These are phyloP conservation scores for Cadophora malorum DNA, from an alignment of 2,329 filamentous ascomycete genomes.

Conservation along the genomic window DNA sequence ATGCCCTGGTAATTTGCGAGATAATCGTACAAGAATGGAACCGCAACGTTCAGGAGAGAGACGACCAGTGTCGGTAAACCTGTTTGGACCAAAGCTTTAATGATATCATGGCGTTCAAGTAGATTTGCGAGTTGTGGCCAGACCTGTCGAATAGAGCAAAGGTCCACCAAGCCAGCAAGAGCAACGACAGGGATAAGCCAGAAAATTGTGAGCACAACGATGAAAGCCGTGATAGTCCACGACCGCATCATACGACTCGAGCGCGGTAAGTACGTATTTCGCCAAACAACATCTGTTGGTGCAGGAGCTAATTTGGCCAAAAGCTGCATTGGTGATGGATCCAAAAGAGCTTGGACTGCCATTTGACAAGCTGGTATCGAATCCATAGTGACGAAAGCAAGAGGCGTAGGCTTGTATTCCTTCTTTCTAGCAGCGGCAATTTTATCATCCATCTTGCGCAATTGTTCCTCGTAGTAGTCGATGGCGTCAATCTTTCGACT, in stretches of 20 bases:
- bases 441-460: conserved; percentile 78
- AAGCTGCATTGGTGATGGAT: conserved; percentile 85
- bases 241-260: conserved; percentile 75
- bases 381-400: conserved; percentile 98
- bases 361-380: conserved; percentile 92
- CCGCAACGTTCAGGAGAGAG: conserved; percentile 85
- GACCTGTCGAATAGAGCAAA: conserved; percentile 78
- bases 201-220: conserved; percentile 82
- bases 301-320: conserved; percentile 86
- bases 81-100: conserved; percentile 81
- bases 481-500: conserved; percentile 85
- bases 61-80: conserved; percentile 85
- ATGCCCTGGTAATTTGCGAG: conserved; percentile 91
- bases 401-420: conserved; percentile 77
- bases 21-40: conserved; percentile 95
- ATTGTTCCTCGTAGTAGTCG: conserved; percentile 89
- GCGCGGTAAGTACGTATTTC: conserved; percentile 85
- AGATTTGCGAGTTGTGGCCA: conserved; percentile 72
- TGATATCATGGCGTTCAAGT: conserved; percentile 71
- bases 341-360: conserved; percentile 92
- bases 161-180: conserved; percentile 79
- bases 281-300: conserved; percentile 93
- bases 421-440: conserved; percentile 75
- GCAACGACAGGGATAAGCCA: conserved; percentile 86
- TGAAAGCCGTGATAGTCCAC: conserved; percentile 84